Evolutionary conservation across 2,329 filamentous ascomycete genomes (phyloP).

Genomic region (Elsinoe perseae): DNA sequence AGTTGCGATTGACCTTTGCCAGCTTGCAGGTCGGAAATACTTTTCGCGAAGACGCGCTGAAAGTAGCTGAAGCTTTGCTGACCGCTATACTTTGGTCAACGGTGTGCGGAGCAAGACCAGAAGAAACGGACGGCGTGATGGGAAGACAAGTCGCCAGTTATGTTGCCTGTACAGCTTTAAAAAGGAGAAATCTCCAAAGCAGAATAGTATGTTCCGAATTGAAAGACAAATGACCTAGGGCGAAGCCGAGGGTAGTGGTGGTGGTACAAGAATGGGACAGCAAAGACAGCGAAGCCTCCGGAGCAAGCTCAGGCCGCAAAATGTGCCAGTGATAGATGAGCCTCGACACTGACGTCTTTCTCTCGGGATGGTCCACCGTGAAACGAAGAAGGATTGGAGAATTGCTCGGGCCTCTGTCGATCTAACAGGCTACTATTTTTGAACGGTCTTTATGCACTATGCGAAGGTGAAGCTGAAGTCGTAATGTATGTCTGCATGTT

Average conservation of each 20-base stretch:
- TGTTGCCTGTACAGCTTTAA: not conserved
- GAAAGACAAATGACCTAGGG: constrained; percentile 1
- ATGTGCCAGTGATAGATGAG: not conserved
- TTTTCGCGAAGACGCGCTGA: not conserved
- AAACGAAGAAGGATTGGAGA: constrained; percentile 10
- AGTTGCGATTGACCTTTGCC: not conserved
- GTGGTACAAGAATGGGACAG: not conserved
- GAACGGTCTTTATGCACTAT: not conserved
- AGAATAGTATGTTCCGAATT: constrained; percentile 1
- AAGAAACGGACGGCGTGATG: not conserved
- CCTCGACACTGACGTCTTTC: constrained; percentile 10
- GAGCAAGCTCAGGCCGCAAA: not conserved
- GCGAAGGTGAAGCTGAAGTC: not conserved
- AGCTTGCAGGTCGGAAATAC: not conserved
- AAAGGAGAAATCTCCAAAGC: not conserved
- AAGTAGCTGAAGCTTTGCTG: constrained; percentile 4
- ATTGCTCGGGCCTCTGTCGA: not conserved
- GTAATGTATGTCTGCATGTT: too few species aligned
- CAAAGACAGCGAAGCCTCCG: constrained; percentile 9
- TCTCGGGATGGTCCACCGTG: not conserved
- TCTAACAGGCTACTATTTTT: constrained; percentile 2
- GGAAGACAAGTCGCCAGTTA: not conserved
- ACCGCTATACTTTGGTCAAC: not conserved
- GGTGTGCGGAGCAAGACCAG: not conserved
- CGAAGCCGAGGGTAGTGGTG: not conserved